Evolutionary conservation across 2,329 filamentous ascomycete species (phyloP).

Genomic region (Exophiala aquamarina): DNA sequence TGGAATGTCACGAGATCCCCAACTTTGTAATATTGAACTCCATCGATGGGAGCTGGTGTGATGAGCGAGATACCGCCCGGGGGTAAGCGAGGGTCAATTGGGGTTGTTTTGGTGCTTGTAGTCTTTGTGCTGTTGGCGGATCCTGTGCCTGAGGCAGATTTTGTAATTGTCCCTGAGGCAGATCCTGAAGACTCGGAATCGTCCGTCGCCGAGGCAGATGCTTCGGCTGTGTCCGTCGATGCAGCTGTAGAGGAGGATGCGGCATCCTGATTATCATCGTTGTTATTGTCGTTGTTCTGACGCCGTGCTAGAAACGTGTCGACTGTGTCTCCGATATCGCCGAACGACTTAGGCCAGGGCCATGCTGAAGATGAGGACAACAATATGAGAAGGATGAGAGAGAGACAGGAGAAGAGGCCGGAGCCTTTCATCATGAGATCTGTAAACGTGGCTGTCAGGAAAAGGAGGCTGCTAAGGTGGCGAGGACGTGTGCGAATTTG

Average conservation of each 20-base stretch:
- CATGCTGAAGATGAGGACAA: slow-evolving; percentile 30
- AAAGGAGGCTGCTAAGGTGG: neutral
- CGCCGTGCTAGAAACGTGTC: slow-evolving; percentile 27
- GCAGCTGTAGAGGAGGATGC: slow-evolving; percentile 3
- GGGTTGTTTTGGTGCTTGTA: slow-evolving; percentile 35
- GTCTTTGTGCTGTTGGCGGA: slow-evolving; percentile 18
- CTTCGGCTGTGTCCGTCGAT: slow-evolving; percentile 8
- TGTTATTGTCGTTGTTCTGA: slow-evolving; percentile 16
- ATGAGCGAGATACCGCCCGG: slow-evolving; percentile 63
- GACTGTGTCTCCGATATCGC: slow-evolving; percentile 19
- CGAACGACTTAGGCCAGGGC: slow-evolving; percentile 32
- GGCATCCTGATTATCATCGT: neutral
- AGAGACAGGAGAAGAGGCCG: slow-evolving; percentile 22
- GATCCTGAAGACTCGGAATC: slow-evolving; percentile 5
- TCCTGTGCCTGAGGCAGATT: slow-evolving; percentile 13
- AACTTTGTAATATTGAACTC: slow-evolving; percentile 63
- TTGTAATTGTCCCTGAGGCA: slow-evolving; percentile 8
- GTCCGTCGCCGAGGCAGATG: neutral
- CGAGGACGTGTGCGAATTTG: neutral
- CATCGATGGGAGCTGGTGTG: slow-evolving; percentile 52
- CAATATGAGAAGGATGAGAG: slow-evolving; percentile 28
- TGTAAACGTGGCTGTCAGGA: neutral
- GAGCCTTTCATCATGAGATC: slow-evolving; percentile 21
- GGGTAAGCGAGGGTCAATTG: slow-evolving; percentile 54
- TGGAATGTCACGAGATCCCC: slow-evolving; percentile 62